Evolutionary conservation across 2,329 filamentous ascomycete genomes (phyloP), one percentile per base, ranked within the genome.

Genomic region (Acephala macrosclerotiorum): DNA sequence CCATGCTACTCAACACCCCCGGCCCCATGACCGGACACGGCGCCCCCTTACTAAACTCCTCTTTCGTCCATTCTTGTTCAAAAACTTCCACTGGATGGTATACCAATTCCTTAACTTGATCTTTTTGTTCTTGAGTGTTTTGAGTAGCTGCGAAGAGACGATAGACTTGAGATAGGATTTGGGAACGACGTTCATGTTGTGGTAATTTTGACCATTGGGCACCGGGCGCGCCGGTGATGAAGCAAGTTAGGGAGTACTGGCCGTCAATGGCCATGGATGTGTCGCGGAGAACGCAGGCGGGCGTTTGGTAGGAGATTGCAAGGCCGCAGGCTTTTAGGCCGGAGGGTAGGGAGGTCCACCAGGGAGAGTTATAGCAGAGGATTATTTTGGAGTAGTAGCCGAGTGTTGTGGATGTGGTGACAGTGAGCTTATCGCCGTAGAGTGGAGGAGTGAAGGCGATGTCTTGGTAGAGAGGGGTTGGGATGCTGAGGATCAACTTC

Each of bases 401-500:
- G 2, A 82, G 75, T 2, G 66, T 74, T 18, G 78, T 79, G 0
- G 73, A 69, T 22, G 77, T 69, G 36, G 77, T 75, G 14, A 83
- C 71, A 1, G 76, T 71, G 4, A 75, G 71, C 33, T 80, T 77
- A 2, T 74, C 71, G 0, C 68, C 38, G 0, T 83, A 79, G 0
- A 85, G 75, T 0, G 79, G 70, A 0, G 85, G 85, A 0, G 76
- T 72, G 72, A 87, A 84, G 3, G 73, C 74, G 26, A 87, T 79
- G 8, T 80, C 77, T 11, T 77, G 76, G 61, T 82, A 80, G 51
- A 85, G 74, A 7, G 84, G 79, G 6, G 80, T 83, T 0, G 85
- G 81, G 6, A 87, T 73, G 1, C 84, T 83, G 2, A 85, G 66
- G 58, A 87, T 80, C 29, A 80, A 75, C 53, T 81, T 82, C 9